A percentile compares a stretch with the other conserved stretches of the same genome.
Conservation (phyloP, 352 stramenopile species). For the Phytopythium montanum region DNA sequence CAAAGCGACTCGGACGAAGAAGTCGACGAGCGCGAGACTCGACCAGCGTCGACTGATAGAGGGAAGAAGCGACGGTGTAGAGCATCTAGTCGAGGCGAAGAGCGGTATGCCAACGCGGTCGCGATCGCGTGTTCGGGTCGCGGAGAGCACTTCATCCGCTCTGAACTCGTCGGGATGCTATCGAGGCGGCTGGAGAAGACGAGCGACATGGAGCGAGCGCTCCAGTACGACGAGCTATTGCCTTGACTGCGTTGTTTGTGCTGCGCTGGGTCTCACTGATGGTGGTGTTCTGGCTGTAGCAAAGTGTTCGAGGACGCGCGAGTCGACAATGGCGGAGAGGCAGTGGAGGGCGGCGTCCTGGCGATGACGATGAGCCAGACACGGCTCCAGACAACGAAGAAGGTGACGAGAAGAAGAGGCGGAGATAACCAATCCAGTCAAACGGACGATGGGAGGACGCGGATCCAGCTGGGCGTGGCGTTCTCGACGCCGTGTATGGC, state of each 20-base stretch:
- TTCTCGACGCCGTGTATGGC: constrained; percentile 73
- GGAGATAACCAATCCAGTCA: neutral
- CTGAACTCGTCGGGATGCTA: constrained; percentile 31
- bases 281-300: neutral
- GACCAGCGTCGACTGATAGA: neutral
- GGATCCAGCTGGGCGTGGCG: constrained; percentile 46
- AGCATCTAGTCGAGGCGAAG: neutral
- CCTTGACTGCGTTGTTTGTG: neutral
- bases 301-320: constrained; percentile 29
- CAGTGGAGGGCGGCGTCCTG: constrained; percentile 54
- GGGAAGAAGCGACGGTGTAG: neutral
- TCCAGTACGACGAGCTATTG: constrained; percentile 13
- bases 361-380: constrained; percentile 20
- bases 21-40: constrained; percentile 11
- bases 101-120: constrained; percentile 22
- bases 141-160: constrained; percentile 71
- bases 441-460: neutral
- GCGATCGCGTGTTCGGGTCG: constrained; percentile 55
- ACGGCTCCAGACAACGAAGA: neutral
- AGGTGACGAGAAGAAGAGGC: neutral
- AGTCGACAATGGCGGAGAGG: constrained; percentile 29
- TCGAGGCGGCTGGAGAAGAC: constrained; percentile 21
- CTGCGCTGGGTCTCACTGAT: neutral
- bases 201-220: constrained; percentile 18
- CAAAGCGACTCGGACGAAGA: neutral